Percentiles rank a stretch among this genome's conserved stretches.
Evolutionary conservation across 2,329 filamentous ascomycete species (phyloP).

Genomic region (Cladorrhinum sp.): DNA sequence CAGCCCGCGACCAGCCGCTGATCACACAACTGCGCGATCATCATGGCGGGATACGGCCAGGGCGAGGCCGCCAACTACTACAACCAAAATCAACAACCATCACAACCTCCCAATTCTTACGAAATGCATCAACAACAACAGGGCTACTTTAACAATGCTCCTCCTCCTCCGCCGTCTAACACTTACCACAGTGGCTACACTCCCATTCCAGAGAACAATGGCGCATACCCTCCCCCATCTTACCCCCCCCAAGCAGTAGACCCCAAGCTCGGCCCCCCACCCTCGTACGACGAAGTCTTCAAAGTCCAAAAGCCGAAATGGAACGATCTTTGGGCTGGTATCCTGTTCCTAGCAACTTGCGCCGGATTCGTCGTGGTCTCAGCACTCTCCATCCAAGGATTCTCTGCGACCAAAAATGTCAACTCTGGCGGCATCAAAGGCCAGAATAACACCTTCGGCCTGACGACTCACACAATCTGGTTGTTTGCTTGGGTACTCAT

Average conservation of each 20-base stretch:
- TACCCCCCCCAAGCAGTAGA: conserved; percentile 19
- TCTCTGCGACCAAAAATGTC: conserved; percentile 35
- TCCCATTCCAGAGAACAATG: conserved; percentile 5
- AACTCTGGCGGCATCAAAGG: conserved; percentile 74
- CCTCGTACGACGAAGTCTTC: conserved; percentile 76
- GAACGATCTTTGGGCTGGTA: conserved; percentile 85
- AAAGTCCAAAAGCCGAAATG: conserved; percentile 79
- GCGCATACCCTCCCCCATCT: conserved; percentile 20
- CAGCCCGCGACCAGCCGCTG: not conserved
- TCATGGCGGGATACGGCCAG: conserved; percentile 19
- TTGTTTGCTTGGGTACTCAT: conserved; percentile 77
- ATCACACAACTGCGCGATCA: not conserved
- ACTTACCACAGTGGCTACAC: conserved; percentile 11
- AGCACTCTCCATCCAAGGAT: conserved; percentile 71
- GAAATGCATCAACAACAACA: conserved; percentile 20
- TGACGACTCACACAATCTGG: conserved; percentile 81
- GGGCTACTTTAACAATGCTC: conserved; percentile 17
- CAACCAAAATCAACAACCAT: conserved; percentile 14
- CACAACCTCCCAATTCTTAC: conserved; percentile 23
- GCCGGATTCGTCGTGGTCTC: conserved; percentile 73
- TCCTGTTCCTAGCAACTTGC: conserved; percentile 48
- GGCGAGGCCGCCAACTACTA: conserved; percentile 24
- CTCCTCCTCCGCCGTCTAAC: conserved; percentile 5
- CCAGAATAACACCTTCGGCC: conserved; percentile 59
- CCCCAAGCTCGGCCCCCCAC: conserved; percentile 40